Base-by-base conservation (phyloP, 805 yeast genomes). In the Starmerella stigmatis region DNA sequence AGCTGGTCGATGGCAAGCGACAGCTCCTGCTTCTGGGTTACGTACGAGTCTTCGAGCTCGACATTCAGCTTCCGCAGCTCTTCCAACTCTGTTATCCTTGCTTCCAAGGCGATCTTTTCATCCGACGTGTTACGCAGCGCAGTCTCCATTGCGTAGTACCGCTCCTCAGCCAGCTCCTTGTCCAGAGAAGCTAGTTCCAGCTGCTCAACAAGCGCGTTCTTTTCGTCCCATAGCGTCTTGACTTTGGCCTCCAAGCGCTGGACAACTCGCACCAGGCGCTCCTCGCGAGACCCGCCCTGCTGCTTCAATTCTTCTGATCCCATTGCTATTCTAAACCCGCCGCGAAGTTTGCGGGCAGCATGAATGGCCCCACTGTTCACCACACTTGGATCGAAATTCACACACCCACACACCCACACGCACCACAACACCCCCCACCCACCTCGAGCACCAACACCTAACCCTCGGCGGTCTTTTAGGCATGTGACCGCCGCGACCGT, bases 131-230 rank as follows among this genome's bases (percentile, higher is more conserved):
- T 16, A 4, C 19, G 27, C 3, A 34, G 28, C 5, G 38, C 16
- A 13, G 17, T 7, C 22, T 34, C 28, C 28, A 22, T 7, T 11
- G 41, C 30, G n/a, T 59, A 63, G 5, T 61, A 61, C 47, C 62
- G 55, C 48, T 65, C 69, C 40, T 64, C 67, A 3, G 66, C 65
- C 45, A 65, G 54, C 46, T 65, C 68, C 30, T 51, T 47, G 37
- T 65, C 70, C 2, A 65, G 52, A 8, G 57, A 50, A 3, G 61
- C 58, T 22, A 62, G 47, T 45, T 64, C 68, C 16, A 60, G 38
- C 10, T 26, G 38, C 43, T 50, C 49, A 13, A 9, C 20, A 7
- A 46, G 48, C 19, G 27, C 29, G 5, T 44, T 46, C 31, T 53
- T 57, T 16, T 61, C 64, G 11, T 57, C 54, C 45, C 55, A 28